A percentile compares a stretch with the other conserved stretches of the same genome.
Conservation (phyloP, 2,329 filamentous ascomycete genomes). For the Phialemonium atrogriseum region DNA sequence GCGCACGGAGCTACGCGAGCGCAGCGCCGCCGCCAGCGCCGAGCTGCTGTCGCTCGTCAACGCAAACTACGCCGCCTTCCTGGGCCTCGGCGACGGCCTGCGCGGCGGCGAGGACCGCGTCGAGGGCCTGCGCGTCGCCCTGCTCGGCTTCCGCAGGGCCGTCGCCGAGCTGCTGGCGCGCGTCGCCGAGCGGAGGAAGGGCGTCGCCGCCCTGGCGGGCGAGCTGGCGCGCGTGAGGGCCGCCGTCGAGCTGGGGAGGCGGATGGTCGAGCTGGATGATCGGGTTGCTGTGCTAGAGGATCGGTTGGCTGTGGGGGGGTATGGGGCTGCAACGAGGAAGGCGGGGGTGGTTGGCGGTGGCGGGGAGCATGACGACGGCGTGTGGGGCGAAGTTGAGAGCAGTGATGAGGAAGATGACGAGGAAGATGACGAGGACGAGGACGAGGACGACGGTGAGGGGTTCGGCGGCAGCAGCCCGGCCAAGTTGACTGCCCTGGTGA, state of each 20-base stretch:
- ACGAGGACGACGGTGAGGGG: conserved; percentile 21
- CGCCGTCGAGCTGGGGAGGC: conserved; percentile 52
- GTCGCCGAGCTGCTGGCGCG: conserved; percentile 63
- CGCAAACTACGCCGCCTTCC: conserved; percentile 85
- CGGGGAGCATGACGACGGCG: conserved; percentile 18
- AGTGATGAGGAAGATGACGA: conserved; percentile 18
- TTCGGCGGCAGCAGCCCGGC: conserved; percentile 37
- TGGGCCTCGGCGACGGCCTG: conserved; percentile 73
- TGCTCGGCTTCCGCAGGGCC: conserved; percentile 78
- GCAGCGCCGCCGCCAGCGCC: conserved; percentile 69
- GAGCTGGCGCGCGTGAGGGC: conserved; percentile 58
- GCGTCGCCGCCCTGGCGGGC: conserved; percentile 31
- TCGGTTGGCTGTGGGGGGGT: conserved; percentile 44
- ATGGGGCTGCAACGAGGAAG: conserved; percentile 13
- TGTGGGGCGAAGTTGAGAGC: conserved; percentile 19
- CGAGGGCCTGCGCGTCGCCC: conserved; percentile 78
- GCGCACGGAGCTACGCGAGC: conserved; percentile 72
- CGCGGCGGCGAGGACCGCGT: conserved; percentile 85
- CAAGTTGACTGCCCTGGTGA: conserved; percentile 36
- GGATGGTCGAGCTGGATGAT: conserved; percentile 60
- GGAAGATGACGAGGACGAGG: conserved; percentile 19
- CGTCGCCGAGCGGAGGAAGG: conserved; percentile 54
- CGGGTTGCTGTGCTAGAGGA: conserved; percentile 55
- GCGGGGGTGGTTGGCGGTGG: conserved; percentile 18
- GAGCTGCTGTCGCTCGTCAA: conserved; percentile 95